Base-by-base conservation (phyloP, 768 basidiomycete species). In the Wakefieldia striispora region DNA sequence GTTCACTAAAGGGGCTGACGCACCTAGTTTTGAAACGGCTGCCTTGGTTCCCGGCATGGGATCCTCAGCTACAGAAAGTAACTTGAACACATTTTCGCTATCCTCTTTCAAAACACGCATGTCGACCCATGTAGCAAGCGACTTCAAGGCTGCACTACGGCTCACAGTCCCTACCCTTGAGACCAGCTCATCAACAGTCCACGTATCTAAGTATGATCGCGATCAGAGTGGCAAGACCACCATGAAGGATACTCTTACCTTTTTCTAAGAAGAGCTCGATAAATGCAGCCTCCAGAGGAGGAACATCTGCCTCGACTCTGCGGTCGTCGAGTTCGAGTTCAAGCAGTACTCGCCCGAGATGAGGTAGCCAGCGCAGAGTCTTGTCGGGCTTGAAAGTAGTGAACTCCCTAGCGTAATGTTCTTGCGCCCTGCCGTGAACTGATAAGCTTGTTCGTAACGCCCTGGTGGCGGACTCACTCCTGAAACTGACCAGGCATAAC, bases 361-460 rank as follows among this genome's bases (percentile, higher is more conserved):
- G 88, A 10, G 92, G 86, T 6, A 97, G 66, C 88, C 92, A 98
- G 40, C 83, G 81, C 29, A 99, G 78, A 51, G 78, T 81, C 73
- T 98, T 97, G 69, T 97, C 93, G 0, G 93, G 92, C 62, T 97
- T 97, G 72, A 92, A 89, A 12, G 75, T 72, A n/a, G 74, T 73
- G 63, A 88, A 98, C 57, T 87, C 82, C 40, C 79, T 75, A 3
- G 86, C 81, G 59, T 97, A 98, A 16, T 77, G 69, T 39, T 84
- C 78, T 69, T 91, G 89, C 4, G 88, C 70, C 44, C 91, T 93
- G 57, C 12, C 20, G 19, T 47, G 17, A 39, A 54, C 14, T 35
- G 13, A 43, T 53, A 38, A 53, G 48, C 13, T 24, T 14, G 24
- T 50, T 27, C 33, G 36, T 7, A 26, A 12, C 38, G 4, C 17